These are phyloP conservation scores for Aegilops tauschii DNA, from an alignment of 176 grass and related monocot species.

Conservation along the genomic window DNA sequence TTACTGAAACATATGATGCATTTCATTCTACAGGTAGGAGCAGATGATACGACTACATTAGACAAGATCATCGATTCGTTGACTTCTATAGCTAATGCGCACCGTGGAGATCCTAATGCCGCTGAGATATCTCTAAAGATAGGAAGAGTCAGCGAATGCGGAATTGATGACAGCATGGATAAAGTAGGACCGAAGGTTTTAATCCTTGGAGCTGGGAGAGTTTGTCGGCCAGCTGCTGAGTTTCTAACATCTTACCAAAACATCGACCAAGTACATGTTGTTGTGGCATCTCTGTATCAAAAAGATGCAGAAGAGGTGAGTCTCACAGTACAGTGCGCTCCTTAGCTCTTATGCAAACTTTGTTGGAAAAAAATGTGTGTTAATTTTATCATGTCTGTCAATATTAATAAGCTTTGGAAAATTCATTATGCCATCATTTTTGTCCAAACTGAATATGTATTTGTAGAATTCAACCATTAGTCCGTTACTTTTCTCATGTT, in stretches of 20 bases:
- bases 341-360: constrained; percentile 9
- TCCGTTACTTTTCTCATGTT: not conserved
- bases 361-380: not conserved
- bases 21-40: constrained; percentile 65
- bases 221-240: constrained; percentile 82
- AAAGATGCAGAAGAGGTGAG: constrained; percentile 85
- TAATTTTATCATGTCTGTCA: not conserved
- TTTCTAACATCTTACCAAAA: constrained; percentile 62
- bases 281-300: constrained; percentile 83
- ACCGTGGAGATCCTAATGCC: constrained; percentile 42
- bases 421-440: constrained; percentile 13
- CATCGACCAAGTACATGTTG: constrained; percentile 55
- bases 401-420: not conserved
- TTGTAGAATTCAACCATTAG: not conserved
- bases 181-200: constrained; percentile 61
- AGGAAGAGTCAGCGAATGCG: constrained; percentile 60
- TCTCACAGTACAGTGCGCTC: constrained; percentile 12
- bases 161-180: constrained; percentile 27
- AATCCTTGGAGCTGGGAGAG: constrained; percentile 92
- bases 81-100: constrained; percentile 57
- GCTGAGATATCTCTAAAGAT: constrained; percentile 71
- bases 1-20: constrained; percentile 23
- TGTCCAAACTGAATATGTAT: not conserved
- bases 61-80: constrained; percentile 84
- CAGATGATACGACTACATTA: constrained; percentile 59